These are phyloP conservation scores for Rhodotorula babjevae DNA, from an alignment of 768 basidiomycete species.

Conservation along the genomic window DNA sequence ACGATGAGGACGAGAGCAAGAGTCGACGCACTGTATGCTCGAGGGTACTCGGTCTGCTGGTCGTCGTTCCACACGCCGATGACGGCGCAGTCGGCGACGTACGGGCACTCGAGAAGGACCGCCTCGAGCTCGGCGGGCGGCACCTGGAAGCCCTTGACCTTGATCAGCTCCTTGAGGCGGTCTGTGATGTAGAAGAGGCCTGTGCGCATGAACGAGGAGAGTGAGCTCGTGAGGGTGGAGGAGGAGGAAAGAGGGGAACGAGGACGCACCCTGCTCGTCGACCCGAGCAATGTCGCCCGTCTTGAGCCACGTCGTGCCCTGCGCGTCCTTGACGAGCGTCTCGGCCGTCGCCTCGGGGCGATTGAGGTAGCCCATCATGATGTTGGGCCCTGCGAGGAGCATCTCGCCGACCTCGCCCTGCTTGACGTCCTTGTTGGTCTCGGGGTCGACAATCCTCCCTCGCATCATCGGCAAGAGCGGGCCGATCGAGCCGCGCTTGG, in stretches of 20 bases:
- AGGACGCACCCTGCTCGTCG: constrained; percentile 35
- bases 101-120: constrained; percentile 30
- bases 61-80: constrained; percentile 65
- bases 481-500: constrained; percentile 27
- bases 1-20: too few relatives aligned
- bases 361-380: constrained; percentile 40
- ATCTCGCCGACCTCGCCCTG: constrained; percentile 35
- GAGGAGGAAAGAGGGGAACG: constrained; percentile 44
- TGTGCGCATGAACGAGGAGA: not conserved
- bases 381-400: constrained; percentile 21
- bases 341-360: constrained; percentile 35
- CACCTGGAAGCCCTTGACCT: constrained; percentile 38
- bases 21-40: constrained; percentile 41
- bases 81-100: constrained; percentile 70
- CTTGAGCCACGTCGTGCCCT: constrained; percentile 29
- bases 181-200: constrained; percentile 43
- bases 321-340: constrained; percentile 21
- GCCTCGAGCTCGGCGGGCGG: constrained; percentile 36
- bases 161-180: constrained; percentile 46
- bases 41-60: constrained; percentile 76
- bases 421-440: constrained; percentile 34
- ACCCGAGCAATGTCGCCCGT: constrained; percentile 41
- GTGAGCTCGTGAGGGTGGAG: constrained; percentile 25
- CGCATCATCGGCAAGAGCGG: constrained; percentile 35
- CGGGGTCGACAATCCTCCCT: constrained; percentile 32